phyloP scores from a whole-genome alignment of 2,329 filamentous ascomycete species.

The Xylaria sp. region DNA sequence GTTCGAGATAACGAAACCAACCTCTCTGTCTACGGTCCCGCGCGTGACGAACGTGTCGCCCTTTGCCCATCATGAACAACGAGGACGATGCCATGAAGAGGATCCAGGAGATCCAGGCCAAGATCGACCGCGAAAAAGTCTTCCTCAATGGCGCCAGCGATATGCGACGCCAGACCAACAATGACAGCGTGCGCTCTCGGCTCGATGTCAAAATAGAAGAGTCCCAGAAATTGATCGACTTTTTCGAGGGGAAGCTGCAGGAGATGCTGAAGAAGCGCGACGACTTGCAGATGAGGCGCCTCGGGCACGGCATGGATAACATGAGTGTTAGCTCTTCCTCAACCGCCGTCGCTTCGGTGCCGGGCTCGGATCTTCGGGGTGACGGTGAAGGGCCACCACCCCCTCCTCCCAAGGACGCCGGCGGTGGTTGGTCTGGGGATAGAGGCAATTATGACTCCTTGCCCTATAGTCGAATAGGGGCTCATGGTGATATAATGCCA shows the following conservation, averaged over 20 bases:
- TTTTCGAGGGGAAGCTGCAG: slow-evolving; percentile 91
- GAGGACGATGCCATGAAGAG: slow-evolving; percentile 38
- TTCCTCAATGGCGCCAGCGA: slow-evolving; percentile 93
- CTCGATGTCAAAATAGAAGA: slow-evolving; percentile 96
- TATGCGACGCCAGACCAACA: slow-evolving; percentile 96
- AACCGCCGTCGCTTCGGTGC: slow-evolving; percentile 49
- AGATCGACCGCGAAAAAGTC: slow-evolving; percentile 97
- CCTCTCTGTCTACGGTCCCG: slow-evolving; percentile 43
- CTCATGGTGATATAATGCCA: slow-evolving; percentile 80
- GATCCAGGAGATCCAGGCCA: slow-evolving; percentile 80
- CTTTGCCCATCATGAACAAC: slow-evolving; percentile 39
- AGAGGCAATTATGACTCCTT: slow-evolving; percentile 71
- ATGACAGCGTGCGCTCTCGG: slow-evolving; percentile 88
- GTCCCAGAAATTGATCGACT: slow-evolving; percentile 90
- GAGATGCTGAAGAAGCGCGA: slow-evolving; percentile 84
- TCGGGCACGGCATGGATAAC: slow-evolving; percentile 73
- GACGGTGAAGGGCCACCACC: slow-evolving; percentile 67
- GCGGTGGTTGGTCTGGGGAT: slow-evolving; percentile 55
- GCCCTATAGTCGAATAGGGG: slow-evolving; percentile 68
- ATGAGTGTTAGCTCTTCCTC: slow-evolving; percentile 70
- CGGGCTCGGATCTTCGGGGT: slow-evolving; percentile 58
- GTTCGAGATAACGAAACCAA: slow-evolving; percentile 29
- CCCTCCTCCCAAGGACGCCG: slow-evolving; percentile 79
- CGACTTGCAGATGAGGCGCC: slow-evolving; percentile 45
- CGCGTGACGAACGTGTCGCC: slow-evolving; percentile 53